A percentile compares a stretch with the other conserved stretches of the same genome.
Conservation (phyloP, 2,329 filamentous ascomycete species). For the Hypoxylon sp. region DNA sequence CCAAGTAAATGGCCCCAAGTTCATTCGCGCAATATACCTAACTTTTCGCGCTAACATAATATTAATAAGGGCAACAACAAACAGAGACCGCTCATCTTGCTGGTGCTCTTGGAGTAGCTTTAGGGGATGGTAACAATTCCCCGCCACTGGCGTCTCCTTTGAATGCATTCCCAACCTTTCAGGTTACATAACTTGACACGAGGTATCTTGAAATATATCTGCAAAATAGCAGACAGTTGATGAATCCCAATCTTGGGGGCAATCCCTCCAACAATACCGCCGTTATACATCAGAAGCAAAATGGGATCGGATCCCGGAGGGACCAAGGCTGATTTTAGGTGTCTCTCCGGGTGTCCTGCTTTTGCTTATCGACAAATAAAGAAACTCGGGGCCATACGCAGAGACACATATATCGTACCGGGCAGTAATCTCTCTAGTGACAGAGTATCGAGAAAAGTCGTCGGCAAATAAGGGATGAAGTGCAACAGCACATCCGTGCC, state of each 20-base stretch:
- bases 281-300: constrained; percentile 82
- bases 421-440: constrained; percentile 81
- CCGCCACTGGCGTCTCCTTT: constrained; percentile 51
- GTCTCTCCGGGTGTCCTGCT: constrained; percentile 46
- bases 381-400: constrained; percentile 65
- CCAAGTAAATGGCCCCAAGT: neutral
- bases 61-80: neutral
- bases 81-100: constrained; percentile 49
- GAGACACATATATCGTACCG: neutral
- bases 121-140: constrained; percentile 54
- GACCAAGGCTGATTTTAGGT: constrained; percentile 87
- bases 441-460: constrained; percentile 84
- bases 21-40: neutral
- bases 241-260: constrained; percentile 72
- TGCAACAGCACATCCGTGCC: too few species aligned
- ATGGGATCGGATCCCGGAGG: constrained; percentile 85
- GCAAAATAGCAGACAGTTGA: constrained; percentile 23
- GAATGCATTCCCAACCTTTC: constrained; percentile 48
- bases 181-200: constrained; percentile 36
- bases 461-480: too few species aligned
- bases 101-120: constrained; percentile 54
- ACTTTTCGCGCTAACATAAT: neutral
- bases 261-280: constrained; percentile 80
- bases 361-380: constrained; percentile 58
- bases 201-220: constrained; percentile 26